Base-by-base conservation (phyloP, 1,284 basidiomycete genomes). In the Microbotryum silenes-acaulis region DNA sequence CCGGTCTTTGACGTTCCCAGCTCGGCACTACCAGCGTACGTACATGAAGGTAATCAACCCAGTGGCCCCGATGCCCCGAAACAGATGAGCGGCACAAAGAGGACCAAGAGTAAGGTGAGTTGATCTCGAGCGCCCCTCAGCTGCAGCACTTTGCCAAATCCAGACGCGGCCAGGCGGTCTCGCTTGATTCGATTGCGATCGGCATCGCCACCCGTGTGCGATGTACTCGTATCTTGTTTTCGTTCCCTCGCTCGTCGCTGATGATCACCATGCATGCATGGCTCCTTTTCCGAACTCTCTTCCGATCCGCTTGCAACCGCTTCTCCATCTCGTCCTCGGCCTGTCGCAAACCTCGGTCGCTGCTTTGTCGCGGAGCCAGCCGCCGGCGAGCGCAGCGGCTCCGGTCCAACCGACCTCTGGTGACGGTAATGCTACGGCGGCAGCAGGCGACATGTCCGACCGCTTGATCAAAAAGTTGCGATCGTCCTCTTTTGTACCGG, bases 381-480 rank as follows among this genome's bases (percentile, higher is more conserved):
- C 51, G 55, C 21, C 18, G n/a, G 6, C 25, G 46, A 10, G 16
- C 49, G 14, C 51, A 59, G 47, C 46, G 25, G 42, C 59, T 49
- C 27, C 51, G 44, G 21, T 47, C 54, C 54, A 56, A 56, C 54
- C 37, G 59, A 29, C 27, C 45, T 31, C 51, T 49, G 25, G 29
- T 52, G 16, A 50, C 46, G 4, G 18, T 51, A 8, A 21, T 57
- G 6, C 42, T 54, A 45, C 59, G 1, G 21, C 61, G 3, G 23
- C 60, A n/a, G 33, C 25, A n/a, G 33, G 16, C n/a, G 51, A 33
- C 42, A 57, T 50, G 29, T 57, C 44, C 8, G 59, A 66, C 21
- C 59, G 62, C n/a, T 51, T 62, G n/a, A 60, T 53, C 62, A 68
- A 68, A 59, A 68, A 68, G 54, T 56, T 64, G 25, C 59, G 66